Evolutionary conservation across 2,329 filamentous ascomycete species (phyloP), one percentile per base, ranked within the genome.

Genomic region (Alternaria novae-zelandiae): DNA sequence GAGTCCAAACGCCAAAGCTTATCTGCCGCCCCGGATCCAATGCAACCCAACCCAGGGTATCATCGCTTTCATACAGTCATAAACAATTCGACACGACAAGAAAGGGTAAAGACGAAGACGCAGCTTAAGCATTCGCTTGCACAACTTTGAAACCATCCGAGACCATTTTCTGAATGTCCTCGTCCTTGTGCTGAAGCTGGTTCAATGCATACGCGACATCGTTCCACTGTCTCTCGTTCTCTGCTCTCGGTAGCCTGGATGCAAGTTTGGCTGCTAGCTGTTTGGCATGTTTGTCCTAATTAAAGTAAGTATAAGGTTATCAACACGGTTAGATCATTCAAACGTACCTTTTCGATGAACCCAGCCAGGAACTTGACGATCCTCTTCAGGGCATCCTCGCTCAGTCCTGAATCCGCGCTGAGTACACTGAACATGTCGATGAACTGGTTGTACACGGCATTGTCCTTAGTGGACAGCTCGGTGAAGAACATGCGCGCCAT

Each of bases 361-460:
- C 94, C 93, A 66, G 96, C 89, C 77, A 99, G 82, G 82, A 99
- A 99, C 76, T 93, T 94, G 68, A 99, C 87, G 63, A 99, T 95
- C 64, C 92, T 87, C 78, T 88, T 90, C 81, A 99, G 90, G 23
- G 91, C 89, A 71, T 97, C 93, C 78, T 97, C 95, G 10, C 93
- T 90, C 69, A 99, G 84, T 28, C 85, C 88, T 57, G 88, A 87
- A 71, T 96, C 95, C 0, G 94, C 91, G 61, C 92, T 96, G 50
- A 99, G 85, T 68, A 98, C 83, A 76, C 92, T 95, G 81, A 99
- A 99, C 93, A 99, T 98, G 78, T 99, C 96, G 26, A 99, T 94
- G 81, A 99, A 99, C 82, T 99, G 95, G 79, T 99, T 99, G 81
- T 99, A 99, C 3, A 99, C 93, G 3, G 96, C 96, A 76, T 99